Evolutionary conservation across 345 rosid genomes (phyloP).

Genomic region (Fremontodendron californicum): DNA sequence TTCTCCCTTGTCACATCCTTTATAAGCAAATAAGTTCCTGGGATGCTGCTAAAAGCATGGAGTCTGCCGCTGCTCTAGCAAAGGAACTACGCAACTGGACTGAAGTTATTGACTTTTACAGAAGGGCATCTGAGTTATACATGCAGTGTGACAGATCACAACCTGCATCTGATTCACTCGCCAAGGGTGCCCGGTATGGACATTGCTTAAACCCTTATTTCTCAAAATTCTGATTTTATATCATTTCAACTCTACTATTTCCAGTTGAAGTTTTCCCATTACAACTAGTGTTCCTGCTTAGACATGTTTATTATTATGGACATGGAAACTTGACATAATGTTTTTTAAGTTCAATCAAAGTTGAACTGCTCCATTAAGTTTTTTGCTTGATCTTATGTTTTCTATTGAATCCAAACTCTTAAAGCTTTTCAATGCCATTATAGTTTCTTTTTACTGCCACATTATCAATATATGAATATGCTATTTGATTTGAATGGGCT

Average conservation of each 20-base stretch:
- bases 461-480: background rate
- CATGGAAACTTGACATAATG: background rate
- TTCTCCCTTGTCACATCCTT: conserved; percentile 38
- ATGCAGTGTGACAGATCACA: conserved; percentile 81
- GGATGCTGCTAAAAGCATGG: conserved; percentile 99
- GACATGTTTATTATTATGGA: background rate
- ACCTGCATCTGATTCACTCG: conserved; percentile 90
- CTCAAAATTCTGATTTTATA: background rate
- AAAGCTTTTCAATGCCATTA: background rate
- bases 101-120: conserved; percentile 79
- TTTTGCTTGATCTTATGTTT: background rate
- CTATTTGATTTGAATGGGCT: background rate
- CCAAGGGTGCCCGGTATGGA: conserved; percentile 74
- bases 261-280: background rate
- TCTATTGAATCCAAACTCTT: background rate
- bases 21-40: conserved; percentile 56
- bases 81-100: conserved; percentile 79
- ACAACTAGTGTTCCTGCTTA: background rate
- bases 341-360: background rate
- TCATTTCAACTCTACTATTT: background rate
- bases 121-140: conserved; percentile 78
- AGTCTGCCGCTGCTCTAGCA: conserved; percentile 79
- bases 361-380: background rate
- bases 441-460: background rate
- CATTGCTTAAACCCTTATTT: conserved; percentile 9